Evolutionary conservation across 1,284 basidiomycete genomes (phyloP).

Genomic region (Serendipita sp.): DNA sequence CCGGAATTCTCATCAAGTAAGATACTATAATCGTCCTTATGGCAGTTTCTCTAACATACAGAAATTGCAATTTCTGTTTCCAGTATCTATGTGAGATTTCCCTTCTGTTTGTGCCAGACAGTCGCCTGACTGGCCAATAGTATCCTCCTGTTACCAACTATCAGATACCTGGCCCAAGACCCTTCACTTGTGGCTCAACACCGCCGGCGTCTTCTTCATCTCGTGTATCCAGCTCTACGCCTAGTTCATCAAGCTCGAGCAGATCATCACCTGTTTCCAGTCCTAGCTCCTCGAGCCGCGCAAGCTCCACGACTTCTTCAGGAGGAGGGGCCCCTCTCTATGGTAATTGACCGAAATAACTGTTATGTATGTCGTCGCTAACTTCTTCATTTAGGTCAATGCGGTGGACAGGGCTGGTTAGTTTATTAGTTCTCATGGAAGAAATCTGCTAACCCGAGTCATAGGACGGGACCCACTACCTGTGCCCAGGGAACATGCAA

Average conservation of each 20-base stretch:
- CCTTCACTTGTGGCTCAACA: constrained; percentile 10
- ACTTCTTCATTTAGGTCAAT: background rate
- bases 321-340: background rate
- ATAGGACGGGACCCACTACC: constrained; percentile 8
- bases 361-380: background rate
- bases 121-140: background rate
- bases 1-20: constrained; percentile 30
- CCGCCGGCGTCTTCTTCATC: background rate
- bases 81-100: no score
- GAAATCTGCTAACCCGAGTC: background rate
- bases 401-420: background rate
- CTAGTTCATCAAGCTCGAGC: constrained; percentile 1
- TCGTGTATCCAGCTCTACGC: background rate
- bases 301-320: background rate
- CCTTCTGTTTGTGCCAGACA: no score
- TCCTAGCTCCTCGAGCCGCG: background rate
- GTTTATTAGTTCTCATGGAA: background rate
- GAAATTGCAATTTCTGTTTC: background rate
- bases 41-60: constrained; percentile 11
- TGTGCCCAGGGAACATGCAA: constrained; percentile 9
- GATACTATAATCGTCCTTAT: constrained; percentile 22
- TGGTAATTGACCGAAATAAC: background rate
- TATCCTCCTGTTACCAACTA: constrained; percentile 15
- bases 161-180: constrained; percentile 11
- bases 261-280: background rate